Evolutionary conservation across 2,329 filamentous ascomycete species (phyloP).

Genomic region (Aspergillus phoenicis): DNA sequence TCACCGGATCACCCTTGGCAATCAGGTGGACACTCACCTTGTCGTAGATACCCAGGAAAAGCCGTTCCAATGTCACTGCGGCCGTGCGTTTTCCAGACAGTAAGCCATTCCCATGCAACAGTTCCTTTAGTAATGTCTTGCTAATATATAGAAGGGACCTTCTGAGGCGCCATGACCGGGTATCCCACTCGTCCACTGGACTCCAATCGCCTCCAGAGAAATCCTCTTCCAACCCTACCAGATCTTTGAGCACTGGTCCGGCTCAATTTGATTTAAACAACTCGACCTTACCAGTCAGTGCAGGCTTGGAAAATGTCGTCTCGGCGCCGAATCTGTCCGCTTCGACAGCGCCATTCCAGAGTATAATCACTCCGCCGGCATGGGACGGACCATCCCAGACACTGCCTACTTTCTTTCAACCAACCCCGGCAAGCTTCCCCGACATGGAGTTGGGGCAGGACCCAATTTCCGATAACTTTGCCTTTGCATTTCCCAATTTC

Average conservation of each 20-base stretch:
- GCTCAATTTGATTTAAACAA: neutral
- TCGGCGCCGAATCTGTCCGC: neutral
- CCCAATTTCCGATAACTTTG: neutral
- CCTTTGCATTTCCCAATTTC: neutral
- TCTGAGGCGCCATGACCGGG: neutral
- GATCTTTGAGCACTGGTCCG: too few relatives aligned
- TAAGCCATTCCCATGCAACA: neutral
- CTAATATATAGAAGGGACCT: neutral
- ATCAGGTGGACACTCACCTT: neutral
- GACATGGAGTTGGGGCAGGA: neutral
- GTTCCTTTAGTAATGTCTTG: too few relatives aligned
- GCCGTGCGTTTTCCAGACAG: neutral
- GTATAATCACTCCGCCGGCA: neutral
- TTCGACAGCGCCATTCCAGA: neutral
- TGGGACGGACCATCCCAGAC: neutral
- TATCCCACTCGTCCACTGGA: neutral
- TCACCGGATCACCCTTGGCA: neutral
- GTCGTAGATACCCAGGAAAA: constrained; percentile 37
- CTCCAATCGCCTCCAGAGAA: neutral
- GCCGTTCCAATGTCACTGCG: constrained; percentile 25
- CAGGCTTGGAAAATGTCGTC: neutral
- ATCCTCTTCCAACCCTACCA: neutral
- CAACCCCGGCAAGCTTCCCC: neutral
- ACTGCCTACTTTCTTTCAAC: neutral
- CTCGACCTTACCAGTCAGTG: neutral